These are phyloP conservation scores for Jamesozyma rosinii DNA, from an alignment of 805 yeast genomes.

Conservation along the genomic window DNA sequence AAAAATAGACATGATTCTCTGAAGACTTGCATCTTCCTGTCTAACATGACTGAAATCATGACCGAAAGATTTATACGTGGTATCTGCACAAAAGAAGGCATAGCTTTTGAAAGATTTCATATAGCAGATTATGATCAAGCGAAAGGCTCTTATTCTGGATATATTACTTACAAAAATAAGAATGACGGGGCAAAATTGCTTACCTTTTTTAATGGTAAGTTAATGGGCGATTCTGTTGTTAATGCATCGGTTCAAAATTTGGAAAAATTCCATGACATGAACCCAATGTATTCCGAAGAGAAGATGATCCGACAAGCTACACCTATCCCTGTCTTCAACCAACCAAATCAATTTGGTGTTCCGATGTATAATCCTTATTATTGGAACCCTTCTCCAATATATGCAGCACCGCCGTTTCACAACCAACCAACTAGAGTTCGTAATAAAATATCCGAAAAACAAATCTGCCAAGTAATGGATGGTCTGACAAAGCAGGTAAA, in stretches of 20 bases:
- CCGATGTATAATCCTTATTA: not conserved
- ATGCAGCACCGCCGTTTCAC: not conserved
- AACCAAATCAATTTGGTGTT: not conserved
- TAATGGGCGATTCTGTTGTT: constrained; percentile 24
- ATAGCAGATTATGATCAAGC: constrained; percentile 1
- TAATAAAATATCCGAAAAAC: not conserved
- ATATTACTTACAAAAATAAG: constrained; percentile 16
- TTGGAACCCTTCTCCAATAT: not conserved
- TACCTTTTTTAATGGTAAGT: constrained; percentile 16
- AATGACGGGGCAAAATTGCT: constrained; percentile 17
- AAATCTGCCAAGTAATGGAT: constrained; percentile 9
- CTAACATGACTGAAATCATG: constrained; percentile 24
- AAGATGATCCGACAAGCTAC: not conserved
- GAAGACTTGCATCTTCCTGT: constrained; percentile 13
- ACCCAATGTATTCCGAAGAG: not conserved
- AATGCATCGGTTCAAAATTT: not conserved
- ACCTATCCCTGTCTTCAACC: not conserved
- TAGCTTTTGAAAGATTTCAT: constrained; percentile 4
- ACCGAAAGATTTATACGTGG: constrained; percentile 21
- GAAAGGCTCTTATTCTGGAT: constrained; percentile 20
- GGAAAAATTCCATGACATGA: not conserved
- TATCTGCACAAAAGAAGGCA: constrained; percentile 19
- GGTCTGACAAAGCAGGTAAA: constrained; percentile 25
- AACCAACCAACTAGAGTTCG: not conserved
- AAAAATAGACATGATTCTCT: not conserved